These are phyloP conservation scores for Phalaenopsis aphrodite DNA, from an alignment of 106 monocot species.

Conservation along the genomic window DNA sequence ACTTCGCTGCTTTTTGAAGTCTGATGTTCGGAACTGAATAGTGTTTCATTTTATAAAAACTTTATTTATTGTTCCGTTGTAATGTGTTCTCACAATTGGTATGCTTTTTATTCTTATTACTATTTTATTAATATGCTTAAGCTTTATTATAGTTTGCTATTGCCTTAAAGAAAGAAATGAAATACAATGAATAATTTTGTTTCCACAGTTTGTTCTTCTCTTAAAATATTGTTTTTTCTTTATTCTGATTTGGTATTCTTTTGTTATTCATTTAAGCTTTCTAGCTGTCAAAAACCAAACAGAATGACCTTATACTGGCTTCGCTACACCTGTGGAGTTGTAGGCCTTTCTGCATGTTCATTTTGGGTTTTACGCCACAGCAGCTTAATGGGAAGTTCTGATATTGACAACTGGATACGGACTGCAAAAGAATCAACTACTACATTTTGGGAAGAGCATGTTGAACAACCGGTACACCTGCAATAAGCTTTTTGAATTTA, in stretches of 20 bases:
- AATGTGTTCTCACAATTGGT: background rate
- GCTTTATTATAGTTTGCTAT: background rate
- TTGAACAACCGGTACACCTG: slow-evolving; percentile 67
- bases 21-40: background rate
- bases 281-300: slow-evolving; percentile 65
- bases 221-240: background rate
- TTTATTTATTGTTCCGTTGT: background rate
- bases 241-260: slow-evolving; percentile 6
- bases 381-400: slow-evolving; percentile 92
- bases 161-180: background rate
- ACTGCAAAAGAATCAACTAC: slow-evolving; percentile 82
- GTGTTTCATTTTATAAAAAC: background rate
- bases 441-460: slow-evolving; percentile 80
- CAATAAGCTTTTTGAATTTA: background rate
- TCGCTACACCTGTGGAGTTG: slow-evolving; percentile 73
- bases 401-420: slow-evolving; percentile 91
- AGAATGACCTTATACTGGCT: slow-evolving; percentile 76
- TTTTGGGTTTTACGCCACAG: slow-evolving; percentile 90
- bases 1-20: background rate
- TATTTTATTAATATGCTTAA: background rate
- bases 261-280: slow-evolving; percentile 44
- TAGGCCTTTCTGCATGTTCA: slow-evolving; percentile 77
- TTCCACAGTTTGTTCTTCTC: background rate
- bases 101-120: background rate
- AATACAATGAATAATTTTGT: background rate